A percentile compares a stretch with the other conserved stretches of the same genome.
These are phyloP conservation scores for Knufia fluminis DNA, from an alignment of 2,329 filamentous ascomycete genomes.

Conservation along the genomic window DNA sequence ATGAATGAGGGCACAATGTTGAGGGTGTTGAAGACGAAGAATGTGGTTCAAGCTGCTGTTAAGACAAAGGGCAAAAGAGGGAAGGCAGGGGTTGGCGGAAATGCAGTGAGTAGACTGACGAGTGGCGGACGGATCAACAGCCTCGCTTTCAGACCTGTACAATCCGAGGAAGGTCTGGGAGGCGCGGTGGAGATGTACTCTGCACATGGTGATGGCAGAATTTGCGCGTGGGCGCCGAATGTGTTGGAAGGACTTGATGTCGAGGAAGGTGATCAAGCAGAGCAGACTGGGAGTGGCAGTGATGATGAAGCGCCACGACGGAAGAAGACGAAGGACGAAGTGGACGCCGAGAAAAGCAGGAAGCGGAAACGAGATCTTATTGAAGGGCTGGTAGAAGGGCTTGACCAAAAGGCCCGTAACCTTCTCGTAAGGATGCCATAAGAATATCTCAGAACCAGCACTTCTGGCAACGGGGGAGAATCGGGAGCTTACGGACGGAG, in stretches of 20 bases:
- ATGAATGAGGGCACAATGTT: constrained; percentile 67
- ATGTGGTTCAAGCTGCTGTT: constrained; percentile 31
- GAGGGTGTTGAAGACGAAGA: constrained; percentile 59
- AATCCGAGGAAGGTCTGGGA: constrained; percentile 49
- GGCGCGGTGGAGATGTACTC: constrained; percentile 65
- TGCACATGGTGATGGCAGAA: constrained; percentile 73
- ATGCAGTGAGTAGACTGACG: constrained; percentile 21
- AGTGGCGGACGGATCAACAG: constrained; percentile 59
- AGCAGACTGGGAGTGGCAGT: constrained; percentile 36
- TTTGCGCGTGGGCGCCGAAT: constrained; percentile 61
- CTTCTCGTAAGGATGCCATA: constrained; percentile 40
- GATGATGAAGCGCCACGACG: constrained; percentile 25
- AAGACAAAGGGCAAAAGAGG: constrained; percentile 32
- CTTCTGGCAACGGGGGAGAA: no score
- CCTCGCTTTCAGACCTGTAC: constrained; percentile 57
- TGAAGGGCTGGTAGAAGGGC: constrained; percentile 68
- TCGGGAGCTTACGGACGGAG: no score
- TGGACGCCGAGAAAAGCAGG: constrained; percentile 34
- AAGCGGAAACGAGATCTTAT: constrained; percentile 68
- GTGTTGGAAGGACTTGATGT: neutral
- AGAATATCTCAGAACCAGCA: no score
- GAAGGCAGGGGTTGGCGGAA: constrained; percentile 14
- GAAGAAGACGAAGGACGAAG: constrained; percentile 6
- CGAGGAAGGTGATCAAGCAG: constrained; percentile 39
- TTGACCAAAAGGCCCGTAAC: constrained; percentile 65